phyloP scores from a whole-genome alignment of 208 protist species.

The Leishmania martiniquensis region DNA sequence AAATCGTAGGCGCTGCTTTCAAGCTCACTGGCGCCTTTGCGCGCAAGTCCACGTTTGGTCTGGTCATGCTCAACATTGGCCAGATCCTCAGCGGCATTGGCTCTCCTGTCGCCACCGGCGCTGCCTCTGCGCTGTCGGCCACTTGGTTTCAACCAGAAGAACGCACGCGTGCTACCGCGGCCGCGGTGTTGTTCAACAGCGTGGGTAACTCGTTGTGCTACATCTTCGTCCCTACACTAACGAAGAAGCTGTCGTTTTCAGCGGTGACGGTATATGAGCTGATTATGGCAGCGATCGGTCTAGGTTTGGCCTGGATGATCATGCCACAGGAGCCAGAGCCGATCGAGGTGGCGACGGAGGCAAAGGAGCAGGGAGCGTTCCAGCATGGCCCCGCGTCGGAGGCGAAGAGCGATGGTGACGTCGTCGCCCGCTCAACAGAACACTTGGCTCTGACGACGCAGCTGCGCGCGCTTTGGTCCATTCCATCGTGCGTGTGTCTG shows the following conservation, averaged over 20 bases:
- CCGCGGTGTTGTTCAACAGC: slow-evolving; percentile 82
- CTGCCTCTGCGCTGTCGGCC: slow-evolving; percentile 82
- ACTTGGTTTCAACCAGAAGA: slow-evolving; percentile 83
- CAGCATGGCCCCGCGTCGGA: background rate
- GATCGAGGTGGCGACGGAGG: slow-evolving; percentile 8
- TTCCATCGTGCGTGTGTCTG: slow-evolving; percentile 78
- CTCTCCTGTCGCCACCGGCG: slow-evolving; percentile 81
- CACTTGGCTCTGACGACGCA: slow-evolving; percentile 52
- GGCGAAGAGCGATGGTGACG: slow-evolving; percentile 14
- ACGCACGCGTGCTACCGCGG: slow-evolving; percentile 81
- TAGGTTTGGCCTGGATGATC: slow-evolving; percentile 51
- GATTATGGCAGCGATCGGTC: slow-evolving; percentile 52
- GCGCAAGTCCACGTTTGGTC: slow-evolving; percentile 42
- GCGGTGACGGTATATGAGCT: slow-evolving; percentile 74
- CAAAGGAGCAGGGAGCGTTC: slow-evolving; percentile 1
- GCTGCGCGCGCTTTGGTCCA: slow-evolving; percentile 54
- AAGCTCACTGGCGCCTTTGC: slow-evolving; percentile 65
- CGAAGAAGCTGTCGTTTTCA: slow-evolving; percentile 47
- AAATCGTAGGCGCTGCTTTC: slow-evolving; percentile 67
- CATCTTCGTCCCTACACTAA: slow-evolving; percentile 74
- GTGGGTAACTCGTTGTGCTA: slow-evolving; percentile 86
- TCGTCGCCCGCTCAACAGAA: slow-evolving; percentile 35
- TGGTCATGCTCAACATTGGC: slow-evolving; percentile 77
- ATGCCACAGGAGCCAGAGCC: slow-evolving; percentile 58
- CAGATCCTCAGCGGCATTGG: slow-evolving; percentile 88